A percentile compares a stretch with the other conserved stretches of the same genome.
Conservation (phyloP, 1,284 basidiomycete species). For the Quambalaria eucalypti region DNA sequence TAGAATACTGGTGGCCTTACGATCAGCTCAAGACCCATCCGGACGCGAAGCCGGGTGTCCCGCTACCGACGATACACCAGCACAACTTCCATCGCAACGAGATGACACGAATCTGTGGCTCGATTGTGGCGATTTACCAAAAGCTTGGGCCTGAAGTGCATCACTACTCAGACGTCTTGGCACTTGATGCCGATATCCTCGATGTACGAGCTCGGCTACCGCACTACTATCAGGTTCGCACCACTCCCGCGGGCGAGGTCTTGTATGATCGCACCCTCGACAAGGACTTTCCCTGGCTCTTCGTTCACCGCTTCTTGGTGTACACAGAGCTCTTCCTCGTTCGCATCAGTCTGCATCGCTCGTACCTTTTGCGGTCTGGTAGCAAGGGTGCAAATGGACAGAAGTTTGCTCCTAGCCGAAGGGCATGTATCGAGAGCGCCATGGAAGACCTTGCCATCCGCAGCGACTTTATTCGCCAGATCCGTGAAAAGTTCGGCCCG, state of each 20-base stretch:
- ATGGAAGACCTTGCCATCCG: conserved; percentile 32
- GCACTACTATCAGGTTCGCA: conserved; percentile 22
- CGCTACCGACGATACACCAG: conserved; percentile 19
- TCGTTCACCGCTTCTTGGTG: conserved; percentile 32
- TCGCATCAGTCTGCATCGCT: conserved; percentile 28
- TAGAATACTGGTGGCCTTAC: background rate
- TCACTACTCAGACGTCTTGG: conserved; percentile 27
- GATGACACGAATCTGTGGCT: conserved; percentile 21
- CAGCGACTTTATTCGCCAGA: conserved; percentile 15
- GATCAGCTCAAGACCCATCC: background rate
- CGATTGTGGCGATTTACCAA: conserved; percentile 7
- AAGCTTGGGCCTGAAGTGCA: background rate
- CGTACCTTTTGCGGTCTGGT: conserved; percentile 28
- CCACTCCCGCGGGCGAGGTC: conserved; percentile 12
- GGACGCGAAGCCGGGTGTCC: conserved; percentile 16
- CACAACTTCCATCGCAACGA: conserved; percentile 24
- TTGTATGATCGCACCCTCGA: conserved; percentile 28
- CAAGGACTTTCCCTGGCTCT: conserved; percentile 23
- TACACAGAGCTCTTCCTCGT: conserved; percentile 36
- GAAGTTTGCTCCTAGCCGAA: conserved; percentile 23
- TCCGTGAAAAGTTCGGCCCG: conserved; percentile 11
- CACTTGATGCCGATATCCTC: conserved; percentile 24
- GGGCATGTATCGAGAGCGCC: conserved; percentile 31
- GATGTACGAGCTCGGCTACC: conserved; percentile 18
- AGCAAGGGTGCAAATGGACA: conserved; percentile 11